A percentile compares a stretch with the other conserved stretches of the same genome.
Evolutionary conservation across 2,329 filamentous ascomycete genomes (phyloP).

Genomic region (Colletotrichum kahawae): DNA sequence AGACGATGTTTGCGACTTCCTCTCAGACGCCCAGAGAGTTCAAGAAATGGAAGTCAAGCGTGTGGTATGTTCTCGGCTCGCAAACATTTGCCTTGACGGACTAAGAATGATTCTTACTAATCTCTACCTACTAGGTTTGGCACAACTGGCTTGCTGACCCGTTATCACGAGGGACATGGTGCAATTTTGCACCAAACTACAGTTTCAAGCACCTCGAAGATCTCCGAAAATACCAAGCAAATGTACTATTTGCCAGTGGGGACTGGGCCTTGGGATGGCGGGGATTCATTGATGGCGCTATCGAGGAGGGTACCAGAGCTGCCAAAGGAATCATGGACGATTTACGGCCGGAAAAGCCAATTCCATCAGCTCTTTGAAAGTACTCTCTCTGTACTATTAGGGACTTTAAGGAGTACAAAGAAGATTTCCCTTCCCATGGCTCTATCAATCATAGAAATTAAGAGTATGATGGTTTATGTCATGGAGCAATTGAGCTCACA

Average conservation of each 20-base stretch:
- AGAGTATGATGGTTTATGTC: not conserved
- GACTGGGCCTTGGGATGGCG: slow-evolving; percentile 33
- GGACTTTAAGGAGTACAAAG: not conserved
- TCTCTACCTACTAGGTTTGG: not conserved
- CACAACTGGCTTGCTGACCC: slow-evolving; percentile 29
- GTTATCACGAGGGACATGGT: slow-evolving; percentile 25
- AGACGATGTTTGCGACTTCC: slow-evolving; percentile 39
- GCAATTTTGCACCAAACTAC: slow-evolving; percentile 6
- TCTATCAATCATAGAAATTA: not conserved
- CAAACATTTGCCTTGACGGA: not conserved
- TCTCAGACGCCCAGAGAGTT: slow-evolving; percentile 42
- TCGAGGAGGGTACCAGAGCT: slow-evolving; percentile 26
- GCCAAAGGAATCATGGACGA: not conserved
- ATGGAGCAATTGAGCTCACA: slow-evolving; percentile 15
- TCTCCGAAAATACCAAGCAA: slow-evolving; percentile 29
- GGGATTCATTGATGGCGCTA: slow-evolving; percentile 31
- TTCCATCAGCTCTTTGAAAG: not conserved
- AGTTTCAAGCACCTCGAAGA: slow-evolving; percentile 28
- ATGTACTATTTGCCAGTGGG: slow-evolving; percentile 29
- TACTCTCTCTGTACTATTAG: not conserved
- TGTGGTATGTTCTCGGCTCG: not conserved
- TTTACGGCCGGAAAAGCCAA: not conserved
- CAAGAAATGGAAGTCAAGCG: slow-evolving; percentile 30
- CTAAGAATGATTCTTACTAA: not conserved
- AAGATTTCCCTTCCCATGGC: not conserved